phyloP scores from a whole-genome alignment of 495 filamentous ascomycete genomes.

The Penicillium cataractarum region DNA sequence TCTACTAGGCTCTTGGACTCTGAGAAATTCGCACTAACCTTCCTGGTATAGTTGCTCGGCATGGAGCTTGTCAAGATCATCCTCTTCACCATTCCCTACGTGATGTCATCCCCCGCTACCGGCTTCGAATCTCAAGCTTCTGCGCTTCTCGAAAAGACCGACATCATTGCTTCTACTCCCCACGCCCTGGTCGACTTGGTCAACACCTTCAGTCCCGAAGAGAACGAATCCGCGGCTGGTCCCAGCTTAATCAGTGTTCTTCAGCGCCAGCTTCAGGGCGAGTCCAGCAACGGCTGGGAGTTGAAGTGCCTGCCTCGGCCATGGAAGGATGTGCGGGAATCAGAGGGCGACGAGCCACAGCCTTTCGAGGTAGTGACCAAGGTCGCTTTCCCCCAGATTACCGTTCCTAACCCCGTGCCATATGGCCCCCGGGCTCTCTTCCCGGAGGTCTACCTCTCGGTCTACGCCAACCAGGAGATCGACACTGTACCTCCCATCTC shows the following conservation, averaged over 20 bases:
- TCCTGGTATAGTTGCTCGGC: conserved; percentile 52
- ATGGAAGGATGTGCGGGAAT: conserved; percentile 64
- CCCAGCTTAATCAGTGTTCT: conserved; percentile 79
- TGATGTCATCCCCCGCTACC: conserved; percentile 71
- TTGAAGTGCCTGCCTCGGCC: conserved; percentile 82
- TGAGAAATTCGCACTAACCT: conserved; percentile 23
- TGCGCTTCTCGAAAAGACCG: conserved; percentile 86
- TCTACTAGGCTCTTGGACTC: conserved; percentile 9
- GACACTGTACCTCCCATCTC: conserved; percentile 83
- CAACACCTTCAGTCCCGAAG: conserved; percentile 72
- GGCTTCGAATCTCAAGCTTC: conserved; percentile 69
- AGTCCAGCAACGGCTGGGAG: conserved; percentile 71
- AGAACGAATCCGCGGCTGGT: conserved; percentile 52
- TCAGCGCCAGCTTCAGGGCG: conserved; percentile 80
- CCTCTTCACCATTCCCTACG: conserved; percentile 88
- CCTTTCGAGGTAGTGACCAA: conserved; percentile 61
- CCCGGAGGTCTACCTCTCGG: conserved; percentile 91
- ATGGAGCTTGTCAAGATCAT: conserved; percentile 96
- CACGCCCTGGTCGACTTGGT: conserved; percentile 82
- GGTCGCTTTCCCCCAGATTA: conserved; percentile 74
- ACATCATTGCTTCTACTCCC: conserved; percentile 83
- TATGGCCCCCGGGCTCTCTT: conserved; percentile 77
- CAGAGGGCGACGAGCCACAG: conserved; percentile 42
- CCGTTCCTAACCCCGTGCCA: conserved; percentile 71
- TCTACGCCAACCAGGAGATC: conserved; percentile 85